Conservation (phyloP, 1,284 basidiomycete species). For the Ustilago hordei region DNA sequence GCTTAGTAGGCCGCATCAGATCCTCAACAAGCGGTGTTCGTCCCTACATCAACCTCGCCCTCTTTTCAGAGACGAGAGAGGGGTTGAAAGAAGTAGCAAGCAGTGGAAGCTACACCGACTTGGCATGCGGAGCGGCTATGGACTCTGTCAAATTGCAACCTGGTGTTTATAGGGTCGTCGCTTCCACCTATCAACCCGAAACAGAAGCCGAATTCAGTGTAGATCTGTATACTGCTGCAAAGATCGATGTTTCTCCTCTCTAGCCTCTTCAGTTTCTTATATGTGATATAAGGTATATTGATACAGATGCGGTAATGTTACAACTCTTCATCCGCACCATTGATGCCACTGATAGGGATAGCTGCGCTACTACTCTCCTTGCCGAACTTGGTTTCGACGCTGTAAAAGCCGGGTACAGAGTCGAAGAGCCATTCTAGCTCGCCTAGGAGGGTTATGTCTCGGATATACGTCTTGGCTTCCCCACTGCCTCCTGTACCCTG, state of each 20-base stretch:
- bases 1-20: slow-evolving; percentile 11
- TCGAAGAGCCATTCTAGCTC: slow-evolving; percentile 68
- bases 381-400: slow-evolving; percentile 11
- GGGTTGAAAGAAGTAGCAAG: slow-evolving; percentile 22
- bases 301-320: background rate
- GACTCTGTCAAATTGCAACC: slow-evolving; percentile 18
- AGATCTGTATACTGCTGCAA: slow-evolving; percentile 42
- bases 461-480: slow-evolving; percentile 75
- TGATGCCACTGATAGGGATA: background rate
- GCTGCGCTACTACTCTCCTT: background rate
- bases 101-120: slow-evolving; percentile 44
- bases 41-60: slow-evolving; percentile 39
- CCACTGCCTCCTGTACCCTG: slow-evolving; percentile 72
- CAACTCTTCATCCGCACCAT: background rate
- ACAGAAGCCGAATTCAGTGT: slow-evolving; percentile 30
- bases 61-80: slow-evolving; percentile 5
- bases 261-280: background rate
- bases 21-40: background rate
- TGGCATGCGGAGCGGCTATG: slow-evolving; percentile 37
- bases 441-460: slow-evolving; percentile 72
- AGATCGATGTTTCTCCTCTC: slow-evolving; percentile 19
- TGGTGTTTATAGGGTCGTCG: slow-evolving; percentile 35
- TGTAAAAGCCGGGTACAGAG: slow-evolving; percentile 25
- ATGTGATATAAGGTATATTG: background rate
- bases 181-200: slow-evolving; percentile 34